phyloP scores from a whole-genome alignment of 371 early-diverging fungal species.

The Circinella minor region DNA sequence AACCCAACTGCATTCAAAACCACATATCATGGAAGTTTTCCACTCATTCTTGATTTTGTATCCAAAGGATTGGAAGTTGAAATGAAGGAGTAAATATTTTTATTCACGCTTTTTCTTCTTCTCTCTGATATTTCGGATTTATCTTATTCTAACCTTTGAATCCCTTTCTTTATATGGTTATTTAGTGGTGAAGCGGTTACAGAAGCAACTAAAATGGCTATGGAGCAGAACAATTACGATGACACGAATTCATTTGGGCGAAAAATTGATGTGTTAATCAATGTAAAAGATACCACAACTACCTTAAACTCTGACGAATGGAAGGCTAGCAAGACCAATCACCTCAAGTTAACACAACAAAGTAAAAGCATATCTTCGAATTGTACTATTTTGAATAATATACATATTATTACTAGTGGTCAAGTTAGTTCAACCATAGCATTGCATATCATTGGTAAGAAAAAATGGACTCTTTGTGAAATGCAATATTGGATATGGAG shows the following conservation, averaged over 20 bases:
- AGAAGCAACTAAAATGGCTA: conserved; percentile 2
- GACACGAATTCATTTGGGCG: not conserved
- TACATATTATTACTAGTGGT: not conserved
- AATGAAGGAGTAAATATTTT: too few relatives aligned
- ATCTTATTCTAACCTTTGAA: too few relatives aligned
- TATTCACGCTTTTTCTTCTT: too few relatives aligned
- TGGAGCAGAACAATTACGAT: conserved; percentile 3
- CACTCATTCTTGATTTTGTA: not conserved
- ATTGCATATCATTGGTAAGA: conserved; percentile 9
- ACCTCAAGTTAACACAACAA: conserved; percentile 8
- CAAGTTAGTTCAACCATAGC: conserved; percentile 6
- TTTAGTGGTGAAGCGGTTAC: conserved; percentile 7
- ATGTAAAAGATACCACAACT: not conserved
- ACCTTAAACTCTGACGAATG: conserved; percentile 8
- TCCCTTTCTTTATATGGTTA: not conserved
- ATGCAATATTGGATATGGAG: too few relatives aligned
- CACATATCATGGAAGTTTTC: not conserved
- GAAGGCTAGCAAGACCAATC: conserved; percentile 1
- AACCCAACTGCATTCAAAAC: not conserved
- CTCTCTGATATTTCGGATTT: too few relatives aligned
- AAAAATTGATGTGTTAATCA: conserved; percentile 1
- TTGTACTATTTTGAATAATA: conserved; percentile 11
- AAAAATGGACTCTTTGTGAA: too few relatives aligned
- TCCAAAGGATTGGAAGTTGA: too few relatives aligned
- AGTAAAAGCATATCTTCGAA: conserved; percentile 5